Conservation (phyloP, 345 rosid species). For the Trapa bicornis region DNA sequence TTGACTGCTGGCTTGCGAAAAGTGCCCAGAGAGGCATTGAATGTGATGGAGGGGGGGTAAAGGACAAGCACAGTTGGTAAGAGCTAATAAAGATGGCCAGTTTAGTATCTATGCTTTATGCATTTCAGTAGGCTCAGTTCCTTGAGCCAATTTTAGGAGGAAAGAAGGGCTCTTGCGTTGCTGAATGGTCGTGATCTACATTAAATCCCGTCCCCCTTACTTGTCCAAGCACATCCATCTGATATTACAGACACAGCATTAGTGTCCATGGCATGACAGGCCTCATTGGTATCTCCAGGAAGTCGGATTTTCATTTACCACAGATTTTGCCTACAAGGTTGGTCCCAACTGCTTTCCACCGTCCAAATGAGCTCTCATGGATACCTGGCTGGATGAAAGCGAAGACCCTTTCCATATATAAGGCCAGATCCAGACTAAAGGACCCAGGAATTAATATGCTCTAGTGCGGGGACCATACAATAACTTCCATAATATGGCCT, state of each 20-base stretch:
- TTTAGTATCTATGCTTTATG: background rate
- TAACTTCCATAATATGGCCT: conserved; percentile 8
- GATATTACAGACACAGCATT: background rate
- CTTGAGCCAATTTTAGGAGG: background rate
- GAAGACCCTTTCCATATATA: background rate
- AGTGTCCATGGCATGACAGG: no score
- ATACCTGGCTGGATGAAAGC: background rate
- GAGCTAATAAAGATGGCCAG: conserved; percentile 3
- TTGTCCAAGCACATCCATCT: background rate
- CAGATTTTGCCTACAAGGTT: background rate
- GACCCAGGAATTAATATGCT: conserved; percentile 3
- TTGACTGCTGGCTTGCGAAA: conserved; percentile 39
- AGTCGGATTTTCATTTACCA: background rate
- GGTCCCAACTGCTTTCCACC: background rate
- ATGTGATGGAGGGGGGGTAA: conserved; percentile 25
- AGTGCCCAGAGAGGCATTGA: conserved; percentile 17
- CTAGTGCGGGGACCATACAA: background rate
- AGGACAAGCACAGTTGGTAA: conserved; percentile 19
- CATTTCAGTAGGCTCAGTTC: background rate
- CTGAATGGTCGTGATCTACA: conserved; percentile 10
- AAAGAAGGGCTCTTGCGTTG: background rate
- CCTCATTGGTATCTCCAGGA: no score
- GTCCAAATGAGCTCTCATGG: background rate
- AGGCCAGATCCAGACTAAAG: background rate
- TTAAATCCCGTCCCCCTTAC: background rate